Evolutionary conservation across 148 eudicot genomes (phyloP).

Genomic region (Chenopodium formosanum): DNA sequence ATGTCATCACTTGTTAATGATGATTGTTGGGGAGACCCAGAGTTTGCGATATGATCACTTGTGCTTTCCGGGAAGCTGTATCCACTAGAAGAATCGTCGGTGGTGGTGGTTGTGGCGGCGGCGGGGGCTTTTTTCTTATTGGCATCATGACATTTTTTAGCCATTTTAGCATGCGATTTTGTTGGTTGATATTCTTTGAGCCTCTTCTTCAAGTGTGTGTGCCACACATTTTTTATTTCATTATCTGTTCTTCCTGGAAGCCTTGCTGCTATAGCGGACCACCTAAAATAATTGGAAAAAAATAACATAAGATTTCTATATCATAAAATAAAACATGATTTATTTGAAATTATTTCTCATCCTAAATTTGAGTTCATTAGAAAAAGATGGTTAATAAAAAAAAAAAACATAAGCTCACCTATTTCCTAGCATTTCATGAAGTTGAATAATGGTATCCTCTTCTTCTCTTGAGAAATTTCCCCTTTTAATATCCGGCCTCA

Average conservation of each 20-base stretch:
- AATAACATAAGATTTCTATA: neutral
- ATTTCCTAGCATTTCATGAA: conserved; percentile 72
- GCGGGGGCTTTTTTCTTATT: neutral
- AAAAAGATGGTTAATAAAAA: too few species aligned
- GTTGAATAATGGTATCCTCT: conserved; percentile 59
- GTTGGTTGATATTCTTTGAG: conserved; percentile 34
- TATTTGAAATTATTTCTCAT: neutral
- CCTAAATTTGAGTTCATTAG: too few species aligned
- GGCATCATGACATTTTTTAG: neutral
- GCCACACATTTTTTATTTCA: conserved; percentile 84
- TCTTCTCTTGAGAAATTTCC: conserved; percentile 69
- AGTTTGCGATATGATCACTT: neutral
- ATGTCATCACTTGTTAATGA: conserved; percentile 29
- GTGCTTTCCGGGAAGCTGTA: too few species aligned
- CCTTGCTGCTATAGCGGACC: conserved; percentile 76
- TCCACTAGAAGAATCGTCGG: neutral
- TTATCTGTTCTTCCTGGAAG: conserved; percentile 83
- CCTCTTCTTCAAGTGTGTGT: conserved; percentile 73
- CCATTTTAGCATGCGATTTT: conserved; percentile 15
- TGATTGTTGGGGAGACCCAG: conserved; percentile 35
- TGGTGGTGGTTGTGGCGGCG: neutral
- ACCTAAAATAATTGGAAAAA: conserved; percentile 32
- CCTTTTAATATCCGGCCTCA: conserved; percentile 71
- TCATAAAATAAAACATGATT: neutral
- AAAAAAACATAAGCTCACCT: conserved; percentile 35